Evolutionary conservation across 176 grass and related monocot genomes (phyloP).

Genomic region (Leersia perrieri): DNA sequence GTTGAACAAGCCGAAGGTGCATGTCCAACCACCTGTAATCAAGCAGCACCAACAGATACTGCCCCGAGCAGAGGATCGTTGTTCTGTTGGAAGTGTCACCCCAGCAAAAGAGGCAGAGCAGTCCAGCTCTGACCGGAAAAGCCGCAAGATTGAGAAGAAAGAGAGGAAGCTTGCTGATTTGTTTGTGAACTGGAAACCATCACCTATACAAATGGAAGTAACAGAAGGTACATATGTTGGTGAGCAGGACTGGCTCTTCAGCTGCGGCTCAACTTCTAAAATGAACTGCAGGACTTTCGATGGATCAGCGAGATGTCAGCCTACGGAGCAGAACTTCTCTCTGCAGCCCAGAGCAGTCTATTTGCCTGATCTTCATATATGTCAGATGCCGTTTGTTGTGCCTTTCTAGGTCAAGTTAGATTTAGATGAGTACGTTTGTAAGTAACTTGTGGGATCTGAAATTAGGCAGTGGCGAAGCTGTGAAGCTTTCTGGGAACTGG

Average conservation of each 20-base stretch:
- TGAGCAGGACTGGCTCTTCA: slow-evolving; percentile 7
- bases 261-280: neutral
- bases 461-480: neutral
- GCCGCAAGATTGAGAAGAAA: neutral
- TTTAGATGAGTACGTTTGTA: neutral
- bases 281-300: neutral
- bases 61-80: neutral
- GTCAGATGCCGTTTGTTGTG: neutral
- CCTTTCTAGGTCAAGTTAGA: neutral
- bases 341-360: neutral
- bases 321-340: neutral
- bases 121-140: neutral
- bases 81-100: neutral
- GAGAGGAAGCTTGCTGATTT: neutral
- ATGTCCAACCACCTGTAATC: neutral
- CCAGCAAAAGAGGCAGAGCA: neutral
- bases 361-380: neutral
- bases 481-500: neutral
- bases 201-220: neutral
- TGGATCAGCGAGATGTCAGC: neutral
- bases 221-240: neutral
- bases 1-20: neutral
- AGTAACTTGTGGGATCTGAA: neutral
- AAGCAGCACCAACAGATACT: neutral
- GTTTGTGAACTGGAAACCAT: neutral